A percentile compares a stretch with the other conserved stretches of the same genome.
Evolutionary conservation across 129 eudicot genomes (phyloP).

Genomic region (Saposhnikovia divaricata): DNA sequence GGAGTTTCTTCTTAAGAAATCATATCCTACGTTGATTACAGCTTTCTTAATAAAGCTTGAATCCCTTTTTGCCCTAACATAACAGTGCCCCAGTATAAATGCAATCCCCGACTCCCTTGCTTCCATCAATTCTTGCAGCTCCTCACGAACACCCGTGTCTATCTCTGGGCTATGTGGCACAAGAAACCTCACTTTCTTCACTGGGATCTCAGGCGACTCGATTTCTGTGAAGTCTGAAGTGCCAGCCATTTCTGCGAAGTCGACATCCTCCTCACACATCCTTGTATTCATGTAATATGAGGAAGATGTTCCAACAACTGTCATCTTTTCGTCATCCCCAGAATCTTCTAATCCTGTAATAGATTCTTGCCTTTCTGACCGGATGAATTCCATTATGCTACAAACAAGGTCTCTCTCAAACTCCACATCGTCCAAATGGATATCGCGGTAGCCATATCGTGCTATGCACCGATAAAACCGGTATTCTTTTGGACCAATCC

Average conservation of each 20-base stretch:
- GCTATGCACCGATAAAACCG: conserved; percentile 71
- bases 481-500: conserved; percentile 71
- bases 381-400: conserved; percentile 66
- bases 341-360: conserved; percentile 17
- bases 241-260: conserved; percentile 14
- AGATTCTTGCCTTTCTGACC: conserved; percentile 36
- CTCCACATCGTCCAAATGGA: conserved; percentile 51
- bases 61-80: conserved; percentile 63
- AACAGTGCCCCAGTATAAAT: conserved; percentile 61
- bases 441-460: conserved; percentile 71
- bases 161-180: conserved; percentile 57
- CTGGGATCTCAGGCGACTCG: conserved; percentile 29
- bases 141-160: conserved; percentile 31
- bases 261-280: conserved; percentile 29
- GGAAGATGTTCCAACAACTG: conserved; percentile 53
- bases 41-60: conserved; percentile 57
- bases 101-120: conserved; percentile 82
- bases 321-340: conserved; percentile 46
- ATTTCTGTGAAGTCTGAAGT: conserved; percentile 24
- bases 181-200: conserved; percentile 58
- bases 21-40: conserved; percentile 60
- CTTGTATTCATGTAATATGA: conserved; percentile 27
- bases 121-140: conserved; percentile 66
- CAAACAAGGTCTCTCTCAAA: conserved; percentile 79
- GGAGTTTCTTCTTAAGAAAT: conserved; percentile 70